phyloP scores from a whole-genome alignment of 768 basidiomycete genomes.

The Exidia glandulosa region DNA sequence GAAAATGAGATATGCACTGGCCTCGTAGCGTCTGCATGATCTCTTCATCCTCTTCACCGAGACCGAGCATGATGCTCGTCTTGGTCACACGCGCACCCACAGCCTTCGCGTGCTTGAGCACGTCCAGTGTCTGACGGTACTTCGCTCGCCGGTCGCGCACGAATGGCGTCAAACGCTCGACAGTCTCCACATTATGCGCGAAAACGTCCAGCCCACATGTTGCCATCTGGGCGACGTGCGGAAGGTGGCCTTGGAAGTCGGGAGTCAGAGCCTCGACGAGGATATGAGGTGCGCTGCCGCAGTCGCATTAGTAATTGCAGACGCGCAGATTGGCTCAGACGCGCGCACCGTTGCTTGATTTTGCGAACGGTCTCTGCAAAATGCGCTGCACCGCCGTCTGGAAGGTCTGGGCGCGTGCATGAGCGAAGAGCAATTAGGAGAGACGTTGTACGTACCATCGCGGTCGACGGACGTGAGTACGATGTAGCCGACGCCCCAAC shows the following conservation, averaged over 20 bases:
- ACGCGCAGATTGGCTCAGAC: not conserved
- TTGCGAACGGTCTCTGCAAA: slow-evolving; percentile 92
- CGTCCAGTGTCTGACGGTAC: slow-evolving; percentile 73
- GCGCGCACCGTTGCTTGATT: slow-evolving; percentile 85
- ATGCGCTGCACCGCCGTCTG: slow-evolving; percentile 85
- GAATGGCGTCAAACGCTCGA: slow-evolving; percentile 86
- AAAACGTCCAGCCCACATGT: slow-evolving; percentile 94
- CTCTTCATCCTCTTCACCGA: slow-evolving; percentile 83
- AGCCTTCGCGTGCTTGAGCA: slow-evolving; percentile 74
- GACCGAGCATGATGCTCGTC: slow-evolving; percentile 97
- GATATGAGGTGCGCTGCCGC: slow-evolving; percentile 76
- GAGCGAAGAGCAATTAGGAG: not conserved
- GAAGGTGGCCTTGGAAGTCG: slow-evolving; percentile 76
- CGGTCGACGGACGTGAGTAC: slow-evolving; percentile 94
- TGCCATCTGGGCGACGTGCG: slow-evolving; percentile 72
- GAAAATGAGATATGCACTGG: slow-evolving; percentile 22
- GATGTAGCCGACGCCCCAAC: slow-evolving; percentile 97
- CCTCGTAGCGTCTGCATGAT: slow-evolving; percentile 73
- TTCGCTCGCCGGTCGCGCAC: slow-evolving; percentile 93
- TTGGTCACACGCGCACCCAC: slow-evolving; percentile 84
- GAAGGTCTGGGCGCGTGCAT: slow-evolving; percentile 53
- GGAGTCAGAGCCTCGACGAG: slow-evolving; percentile 94
- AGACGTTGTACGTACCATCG: slow-evolving; percentile 53
- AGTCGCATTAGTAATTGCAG: not conserved
- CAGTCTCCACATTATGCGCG: slow-evolving; percentile 95